Evolutionary conservation across 2,329 filamentous ascomycete genomes (phyloP).

Genomic region (Talaromyces marneffei): DNA sequence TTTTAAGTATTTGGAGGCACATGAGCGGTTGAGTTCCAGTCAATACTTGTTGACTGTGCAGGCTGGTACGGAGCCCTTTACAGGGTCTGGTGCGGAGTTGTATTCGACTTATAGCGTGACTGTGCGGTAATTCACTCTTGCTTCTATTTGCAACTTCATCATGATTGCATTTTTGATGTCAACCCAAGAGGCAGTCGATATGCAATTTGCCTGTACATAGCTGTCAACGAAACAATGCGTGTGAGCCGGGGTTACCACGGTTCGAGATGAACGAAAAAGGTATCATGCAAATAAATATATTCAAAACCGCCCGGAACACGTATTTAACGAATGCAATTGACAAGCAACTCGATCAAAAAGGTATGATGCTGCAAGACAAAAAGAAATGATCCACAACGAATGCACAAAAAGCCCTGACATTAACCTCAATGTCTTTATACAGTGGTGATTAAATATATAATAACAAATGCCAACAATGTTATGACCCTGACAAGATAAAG

Average conservation of each 20-base stretch:
- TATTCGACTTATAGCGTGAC: slow-evolving; percentile 27
- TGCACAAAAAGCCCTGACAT: neutral
- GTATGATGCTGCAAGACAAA: slow-evolving; percentile 4
- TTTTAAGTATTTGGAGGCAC: slow-evolving; percentile 49
- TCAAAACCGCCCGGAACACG: neutral
- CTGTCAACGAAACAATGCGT: neutral
- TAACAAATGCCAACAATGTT: neutral
- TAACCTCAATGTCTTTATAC: slow-evolving; percentile 7
- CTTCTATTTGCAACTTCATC: neutral
- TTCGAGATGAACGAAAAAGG: neutral
- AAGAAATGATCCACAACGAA: neutral
- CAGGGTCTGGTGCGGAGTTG: slow-evolving; percentile 24
- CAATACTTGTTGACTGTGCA: slow-evolving; percentile 51
- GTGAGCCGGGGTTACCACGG: no score
- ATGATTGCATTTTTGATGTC: no score
- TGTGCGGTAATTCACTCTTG: neutral
- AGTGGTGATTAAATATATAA: slow-evolving; percentile 9
- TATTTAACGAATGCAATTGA: neutral
- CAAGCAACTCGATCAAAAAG: neutral
- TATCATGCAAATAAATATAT: neutral
- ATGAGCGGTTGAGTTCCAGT: slow-evolving; percentile 28
- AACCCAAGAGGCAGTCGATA: no score
- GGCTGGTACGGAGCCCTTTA: slow-evolving; percentile 35
- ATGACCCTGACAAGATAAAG: neutral
- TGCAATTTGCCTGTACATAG: neutral